Base-by-base conservation (phyloP, 2,329 filamentous ascomycete genomes). In the Mycocentrospora acerina region DNA sequence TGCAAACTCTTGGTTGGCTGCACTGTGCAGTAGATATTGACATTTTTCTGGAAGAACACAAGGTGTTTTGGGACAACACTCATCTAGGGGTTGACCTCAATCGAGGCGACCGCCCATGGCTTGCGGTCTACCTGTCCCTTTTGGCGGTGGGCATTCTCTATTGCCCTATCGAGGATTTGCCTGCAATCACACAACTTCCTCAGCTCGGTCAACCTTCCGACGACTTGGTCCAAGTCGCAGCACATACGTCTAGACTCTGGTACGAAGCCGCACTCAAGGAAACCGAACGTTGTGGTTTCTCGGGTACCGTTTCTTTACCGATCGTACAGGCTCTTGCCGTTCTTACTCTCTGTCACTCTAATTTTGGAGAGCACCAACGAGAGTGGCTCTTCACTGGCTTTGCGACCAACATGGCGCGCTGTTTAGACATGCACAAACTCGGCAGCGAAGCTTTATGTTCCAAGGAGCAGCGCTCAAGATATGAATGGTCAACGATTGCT, bases 231-330 rank as follows among this genome's bases (percentile, higher is more conserved):
- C 17, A 41, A 7, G 26, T 43, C 7, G 35, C 44, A 24, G 40
- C 40, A 11, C 35, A 46, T 18, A 40, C 36, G 1, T 43, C 40
- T 17, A 35, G 41, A 19, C 29, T 46, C 15, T 46, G 44, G 44
- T 46, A 46, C 19, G 44, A 46, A 27, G 32, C 44, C 32, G 44
- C 44, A 1, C 29, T 46, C 9, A 46, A 46, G 19, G 44, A 46
- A 24, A 17, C 44, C 3, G 36, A 46, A 14, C 24, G 36, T 15
- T 29, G 32, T 11, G 40, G 35, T 7, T 43, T 35, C 13, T 29
- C 33, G 6, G 44, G 35, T 19, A 22, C 29, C 4, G 29, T 37
- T 8, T 44, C 42, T 12, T 27, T 44, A 10, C 28, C 16, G 4
- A 28, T 33, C 9, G 43, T 46, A 13, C 43, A 46, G 12, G 40